Percentiles rank a stretch among this genome's conserved stretches.
These are phyloP conservation scores for Penicillium polonicum DNA, from an alignment of 2,329 filamentous ascomycete genomes.

Conservation along the genomic window DNA sequence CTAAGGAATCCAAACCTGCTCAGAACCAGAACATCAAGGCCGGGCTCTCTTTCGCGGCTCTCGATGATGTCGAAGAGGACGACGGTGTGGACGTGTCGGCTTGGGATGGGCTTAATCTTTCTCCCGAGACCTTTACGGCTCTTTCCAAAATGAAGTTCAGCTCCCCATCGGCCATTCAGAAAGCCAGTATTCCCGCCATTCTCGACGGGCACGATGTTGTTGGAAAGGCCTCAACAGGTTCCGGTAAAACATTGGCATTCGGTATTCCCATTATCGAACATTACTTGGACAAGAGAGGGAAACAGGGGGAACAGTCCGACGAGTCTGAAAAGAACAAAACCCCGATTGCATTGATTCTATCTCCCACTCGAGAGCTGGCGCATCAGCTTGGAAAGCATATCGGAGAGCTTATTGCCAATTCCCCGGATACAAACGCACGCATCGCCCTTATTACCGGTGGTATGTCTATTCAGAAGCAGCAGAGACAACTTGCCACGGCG, in stretches of 20 bases:
- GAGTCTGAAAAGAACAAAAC: conserved; percentile 37
- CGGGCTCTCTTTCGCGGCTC: conserved; percentile 38
- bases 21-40: conserved; percentile 34
- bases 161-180: conserved; percentile 80
- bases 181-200: conserved; percentile 75
- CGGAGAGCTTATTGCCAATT: conserved; percentile 66
- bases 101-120: conserved; percentile 75
- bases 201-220: conserved; percentile 84
- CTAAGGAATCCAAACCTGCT: conserved; percentile 32
- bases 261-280: conserved; percentile 88
- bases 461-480: conserved; percentile 90
- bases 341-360: conserved; percentile 77
- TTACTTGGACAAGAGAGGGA: conserved; percentile 59
- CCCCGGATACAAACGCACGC: conserved; percentile 58
- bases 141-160: conserved; percentile 77
- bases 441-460: conserved; percentile 91
- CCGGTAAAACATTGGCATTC: conserved; percentile 94
- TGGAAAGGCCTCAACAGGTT: conserved; percentile 93
- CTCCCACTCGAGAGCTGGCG: conserved; percentile 88
- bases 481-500: conserved; percentile 75
- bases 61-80: conserved; percentile 48
- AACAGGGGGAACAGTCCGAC: conserved; percentile 40
- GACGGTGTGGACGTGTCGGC: conserved; percentile 69
- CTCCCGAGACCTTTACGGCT: conserved; percentile 67
- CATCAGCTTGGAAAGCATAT: conserved; percentile 88